Evolutionary conservation across 306 rosid species (phyloP).

Genomic region (Dalbergia cultrata): DNA sequence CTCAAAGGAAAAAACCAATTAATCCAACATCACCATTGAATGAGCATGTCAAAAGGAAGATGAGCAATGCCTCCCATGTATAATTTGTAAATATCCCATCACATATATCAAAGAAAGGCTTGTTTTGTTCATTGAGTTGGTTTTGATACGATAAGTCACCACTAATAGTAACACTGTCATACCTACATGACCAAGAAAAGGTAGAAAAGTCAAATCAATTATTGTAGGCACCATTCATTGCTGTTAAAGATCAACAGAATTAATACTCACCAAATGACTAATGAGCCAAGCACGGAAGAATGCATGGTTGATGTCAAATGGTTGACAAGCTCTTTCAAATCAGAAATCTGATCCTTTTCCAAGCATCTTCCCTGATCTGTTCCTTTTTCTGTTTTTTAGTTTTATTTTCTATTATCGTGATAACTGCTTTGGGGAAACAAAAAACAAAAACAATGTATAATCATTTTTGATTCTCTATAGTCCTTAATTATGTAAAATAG

Average conservation of each 20-base stretch:
- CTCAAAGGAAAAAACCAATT: not conserved
- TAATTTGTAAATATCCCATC: constrained; percentile 94
- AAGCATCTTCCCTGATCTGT: too few species aligned
- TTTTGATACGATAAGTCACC: constrained; percentile 77
- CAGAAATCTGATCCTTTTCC: constrained; percentile 61
- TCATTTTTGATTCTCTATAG: not conserved
- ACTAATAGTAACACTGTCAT: constrained; percentile 81
- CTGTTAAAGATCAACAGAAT: constrained; percentile 7
- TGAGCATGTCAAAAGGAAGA: constrained; percentile 34
- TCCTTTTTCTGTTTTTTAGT: not conserved
- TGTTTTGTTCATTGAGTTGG: constrained; percentile 73
- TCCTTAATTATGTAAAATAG: too few species aligned
- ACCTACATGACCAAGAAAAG: constrained; percentile 66
- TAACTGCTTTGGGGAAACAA: not conserved
- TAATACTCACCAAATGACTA: constrained; percentile 82
- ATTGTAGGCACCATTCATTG: constrained; percentile 35
- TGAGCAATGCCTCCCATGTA: constrained; percentile 76
- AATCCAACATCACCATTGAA: constrained; percentile 11
- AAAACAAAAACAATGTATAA: not conserved
- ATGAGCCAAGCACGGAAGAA: constrained; percentile 78
- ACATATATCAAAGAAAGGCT: constrained; percentile 84
- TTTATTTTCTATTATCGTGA: not conserved
- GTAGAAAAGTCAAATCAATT: constrained; percentile 42
- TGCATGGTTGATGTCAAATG: constrained; percentile 79
- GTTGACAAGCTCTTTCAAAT: constrained; percentile 78